phyloP scores from a whole-genome alignment of 2,329 filamentous ascomycete genomes.

The Zymoseptoria tritici region DNA sequence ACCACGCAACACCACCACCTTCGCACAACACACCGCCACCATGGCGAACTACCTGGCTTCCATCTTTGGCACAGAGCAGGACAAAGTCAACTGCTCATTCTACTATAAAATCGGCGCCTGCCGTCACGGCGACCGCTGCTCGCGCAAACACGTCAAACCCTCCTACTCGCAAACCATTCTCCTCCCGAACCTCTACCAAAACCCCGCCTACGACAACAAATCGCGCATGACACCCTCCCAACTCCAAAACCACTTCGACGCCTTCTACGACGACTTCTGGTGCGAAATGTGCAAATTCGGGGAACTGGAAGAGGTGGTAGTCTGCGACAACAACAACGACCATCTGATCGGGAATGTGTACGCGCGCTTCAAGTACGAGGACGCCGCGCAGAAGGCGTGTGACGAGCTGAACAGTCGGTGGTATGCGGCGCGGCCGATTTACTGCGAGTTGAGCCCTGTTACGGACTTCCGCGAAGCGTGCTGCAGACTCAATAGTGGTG shows the following conservation, averaged over 20 bases:
- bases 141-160: conserved; percentile 97
- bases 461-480: conserved; percentile 98
- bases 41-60: conserved; percentile 60
- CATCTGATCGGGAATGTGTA: conserved; percentile 99
- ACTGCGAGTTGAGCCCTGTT: conserved; percentile 93
- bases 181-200: conserved; percentile 97
- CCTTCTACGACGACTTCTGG: conserved; percentile 99
- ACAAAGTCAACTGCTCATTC: conserved; percentile 98
- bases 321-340: conserved; percentile 99
- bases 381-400: conserved; percentile 86
- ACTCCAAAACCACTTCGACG: conserved; percentile 98
- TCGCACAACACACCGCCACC: conserved; percentile 5
- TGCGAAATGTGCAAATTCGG: conserved; percentile 99
- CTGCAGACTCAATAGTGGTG: conserved; percentile 86
- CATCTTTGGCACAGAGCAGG: conserved; percentile 99
- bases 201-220: conserved; percentile 76
- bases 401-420: conserved; percentile 89
- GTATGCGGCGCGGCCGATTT: conserved; percentile 95
- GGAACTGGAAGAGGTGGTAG: conserved; percentile 92
- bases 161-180: conserved; percentile 97
- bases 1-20: neutral
- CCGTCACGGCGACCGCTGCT: conserved; percentile 96
- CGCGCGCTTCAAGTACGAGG: conserved; percentile 99
- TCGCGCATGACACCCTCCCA: conserved; percentile 91
- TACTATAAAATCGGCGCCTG: conserved; percentile 99